phyloP scores from a whole-genome alignment of 2,329 filamentous ascomycete species.

The Fusarium pseudoanthophilum region DNA sequence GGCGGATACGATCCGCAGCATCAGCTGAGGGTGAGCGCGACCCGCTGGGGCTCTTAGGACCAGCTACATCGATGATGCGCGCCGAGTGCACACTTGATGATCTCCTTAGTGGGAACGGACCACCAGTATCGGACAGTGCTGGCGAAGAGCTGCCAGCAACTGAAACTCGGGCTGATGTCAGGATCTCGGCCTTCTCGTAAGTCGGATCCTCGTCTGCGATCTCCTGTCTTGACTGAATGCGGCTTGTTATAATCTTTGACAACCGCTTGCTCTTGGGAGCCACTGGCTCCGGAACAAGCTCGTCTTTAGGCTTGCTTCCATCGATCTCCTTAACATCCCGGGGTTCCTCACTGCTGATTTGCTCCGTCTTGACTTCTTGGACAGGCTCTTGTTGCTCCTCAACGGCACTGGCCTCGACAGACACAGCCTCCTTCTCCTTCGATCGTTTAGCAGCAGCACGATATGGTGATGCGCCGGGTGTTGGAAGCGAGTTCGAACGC shows the following conservation, averaged over 20 bases:
- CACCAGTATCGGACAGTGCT: constrained; percentile 59
- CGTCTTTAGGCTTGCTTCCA: constrained; percentile 14
- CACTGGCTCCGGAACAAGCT: constrained; percentile 14
- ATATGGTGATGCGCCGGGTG: constrained; percentile 41
- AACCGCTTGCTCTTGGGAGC: constrained; percentile 35
- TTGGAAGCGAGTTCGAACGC: constrained; percentile 44
- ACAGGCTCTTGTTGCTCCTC: constrained; percentile 13
- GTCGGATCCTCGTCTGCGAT: constrained; percentile 53
- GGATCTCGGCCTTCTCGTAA: constrained; percentile 68
- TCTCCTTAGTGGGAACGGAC: constrained; percentile 51
- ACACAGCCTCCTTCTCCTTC: constrained; percentile 32
- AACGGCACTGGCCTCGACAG: not conserved
- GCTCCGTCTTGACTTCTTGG: constrained; percentile 14
- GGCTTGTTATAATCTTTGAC: constrained; percentile 42
- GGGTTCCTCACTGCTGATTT: not conserved
- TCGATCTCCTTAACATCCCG: constrained; percentile 11
- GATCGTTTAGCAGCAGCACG: constrained; percentile 17
- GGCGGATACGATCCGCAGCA: constrained; percentile 54
- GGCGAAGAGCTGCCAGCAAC: constrained; percentile 63
- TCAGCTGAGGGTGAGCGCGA: constrained; percentile 63
- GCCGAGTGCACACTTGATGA: constrained; percentile 64
- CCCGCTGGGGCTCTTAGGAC: constrained; percentile 61
- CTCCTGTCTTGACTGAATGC: constrained; percentile 26
- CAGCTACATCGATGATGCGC: constrained; percentile 67
- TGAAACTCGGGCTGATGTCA: constrained; percentile 67